Evolutionary conservation across 495 filamentous ascomycete species (phyloP), one percentile per base, ranked within the genome.

Genomic region (Hypoxylon trugodes): DNA sequence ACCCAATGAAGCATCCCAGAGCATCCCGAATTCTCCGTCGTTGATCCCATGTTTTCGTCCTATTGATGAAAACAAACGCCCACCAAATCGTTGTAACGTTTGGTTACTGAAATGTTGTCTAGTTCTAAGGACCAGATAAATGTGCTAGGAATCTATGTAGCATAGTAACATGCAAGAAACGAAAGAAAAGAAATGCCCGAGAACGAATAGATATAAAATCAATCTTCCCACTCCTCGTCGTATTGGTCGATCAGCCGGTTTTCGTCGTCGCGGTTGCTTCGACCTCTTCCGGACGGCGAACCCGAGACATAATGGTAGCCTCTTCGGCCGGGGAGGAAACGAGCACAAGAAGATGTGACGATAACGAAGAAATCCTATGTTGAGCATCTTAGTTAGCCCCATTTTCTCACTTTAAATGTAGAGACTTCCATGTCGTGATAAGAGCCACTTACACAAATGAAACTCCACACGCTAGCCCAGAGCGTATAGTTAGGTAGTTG

Each of bases 191-290:
- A 18, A 33, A 36, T n/a, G n/a, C n/a, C 13, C 21, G 6, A 49
- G 10, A 30, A 22, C 30, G 9, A 56, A 47, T 47, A n/a, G 47
- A 52, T 21, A 10, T 35, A 43, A 15, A 33, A 28, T 72, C 35
- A 85, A 57, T 87, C 85, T 49, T 85, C 84, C 85, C 85, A 98
- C 72, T 97, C 92, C 74, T 98, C 95, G 71, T 98, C 96, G 43
- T 97, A 82, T 72, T 96, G 91, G 76, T 98, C 95, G 69, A 98
- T 98, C 64, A 98, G 76, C 53, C 92, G 79, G 76, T 98, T 97
- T 73, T 97, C 95, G 45, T 90, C 92, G 36, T 97, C 95, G 0
- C 88, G 70, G 38, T 38, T 68, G 41, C 79, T 80, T 12, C 80
- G 67, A 49, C 76, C 78, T 38, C 81, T 72, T 36, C 78, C 74